Conservation (phyloP, 495 filamentous ascomycete genomes). For the Friedmanniomyces simplex region DNA sequence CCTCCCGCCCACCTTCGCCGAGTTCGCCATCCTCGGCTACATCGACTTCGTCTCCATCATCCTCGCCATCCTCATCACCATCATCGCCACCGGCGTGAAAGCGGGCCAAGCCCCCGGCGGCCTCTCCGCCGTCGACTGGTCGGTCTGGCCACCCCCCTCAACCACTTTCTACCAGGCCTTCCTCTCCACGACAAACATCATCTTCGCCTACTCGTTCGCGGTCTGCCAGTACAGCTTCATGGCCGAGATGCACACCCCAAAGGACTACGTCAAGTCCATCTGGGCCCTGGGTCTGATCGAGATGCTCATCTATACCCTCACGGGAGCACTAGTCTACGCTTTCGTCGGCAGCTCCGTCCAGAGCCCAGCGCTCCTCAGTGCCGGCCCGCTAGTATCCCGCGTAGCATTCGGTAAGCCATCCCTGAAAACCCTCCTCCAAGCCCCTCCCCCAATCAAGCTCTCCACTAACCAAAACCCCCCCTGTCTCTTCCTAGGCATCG, state of each 20-base stretch:
- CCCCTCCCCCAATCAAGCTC: too few relatives aligned
- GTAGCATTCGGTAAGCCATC: conserved; percentile 24
- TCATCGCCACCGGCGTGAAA: conserved; percentile 22
- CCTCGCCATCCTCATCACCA: conserved; percentile 22
- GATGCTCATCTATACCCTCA: conserved; percentile 27
- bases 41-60: conserved; percentile 21
- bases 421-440: not conserved
- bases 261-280: conserved; percentile 31
- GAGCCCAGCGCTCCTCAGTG: conserved; percentile 27
- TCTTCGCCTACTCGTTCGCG: conserved; percentile 18
- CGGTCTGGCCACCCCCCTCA: conserved; percentile 24
- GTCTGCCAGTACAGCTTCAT: conserved; percentile 15
- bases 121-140: conserved; percentile 28
- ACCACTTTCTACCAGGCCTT: conserved; percentile 30
- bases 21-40: conserved; percentile 29
- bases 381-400: conserved; percentile 28
- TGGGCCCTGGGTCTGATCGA: conserved; percentile 28
- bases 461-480: not conserved
- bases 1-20: conserved; percentile 36
- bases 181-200: conserved; percentile 13
- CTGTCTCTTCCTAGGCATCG: conserved; percentile 14
- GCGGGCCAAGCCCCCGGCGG: conserved; percentile 25
- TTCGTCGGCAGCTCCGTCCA: conserved; percentile 30
- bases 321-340: conserved; percentile 30
- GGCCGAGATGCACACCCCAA: conserved; percentile 29